Conservation (phyloP, 805 yeast species). For the Spathaspora arborariae region DNA sequence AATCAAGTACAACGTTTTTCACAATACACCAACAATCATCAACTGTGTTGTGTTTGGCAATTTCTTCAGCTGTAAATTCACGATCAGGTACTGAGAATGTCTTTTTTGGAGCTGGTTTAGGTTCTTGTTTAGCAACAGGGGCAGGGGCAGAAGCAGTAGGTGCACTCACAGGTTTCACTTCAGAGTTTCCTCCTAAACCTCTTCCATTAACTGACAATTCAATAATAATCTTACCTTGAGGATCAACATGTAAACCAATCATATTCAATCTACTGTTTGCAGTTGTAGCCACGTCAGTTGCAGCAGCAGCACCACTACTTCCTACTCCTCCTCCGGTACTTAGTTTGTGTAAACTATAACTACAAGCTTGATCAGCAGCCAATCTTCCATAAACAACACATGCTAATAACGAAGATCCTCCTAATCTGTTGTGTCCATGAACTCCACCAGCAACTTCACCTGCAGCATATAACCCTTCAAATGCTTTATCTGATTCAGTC, state of each 20-base stretch:
- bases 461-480: constrained; percentile 38
- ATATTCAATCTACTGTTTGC: constrained; percentile 37
- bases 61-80: constrained; percentile 45
- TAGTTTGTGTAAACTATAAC: constrained; percentile 27
- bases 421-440: constrained; percentile 43
- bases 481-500: constrained; percentile 20
- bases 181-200: neutral
- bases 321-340: constrained; percentile 13
- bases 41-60: constrained; percentile 42
- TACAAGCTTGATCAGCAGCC: constrained; percentile 40
- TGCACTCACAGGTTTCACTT: constrained; percentile 2
- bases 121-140: neutral
- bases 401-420: constrained; percentile 42
- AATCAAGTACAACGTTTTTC: constrained; percentile 49
- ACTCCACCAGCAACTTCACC: constrained; percentile 47
- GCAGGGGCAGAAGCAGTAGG: constrained; percentile 2
- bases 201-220: constrained; percentile 23
- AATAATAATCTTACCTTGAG: constrained; percentile 27
- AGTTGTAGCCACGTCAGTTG: constrained; percentile 10
- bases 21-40: constrained; percentile 53
- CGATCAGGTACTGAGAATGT: constrained; percentile 42
- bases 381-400: constrained; percentile 44
- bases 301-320: constrained; percentile 13
- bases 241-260: constrained; percentile 43
- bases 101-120: neutral